Percentiles rank a stretch among this genome's conserved stretches.
These are phyloP conservation scores for Pichia terricola DNA, from an alignment of 1,139 yeast genomes.

Conservation along the genomic window DNA sequence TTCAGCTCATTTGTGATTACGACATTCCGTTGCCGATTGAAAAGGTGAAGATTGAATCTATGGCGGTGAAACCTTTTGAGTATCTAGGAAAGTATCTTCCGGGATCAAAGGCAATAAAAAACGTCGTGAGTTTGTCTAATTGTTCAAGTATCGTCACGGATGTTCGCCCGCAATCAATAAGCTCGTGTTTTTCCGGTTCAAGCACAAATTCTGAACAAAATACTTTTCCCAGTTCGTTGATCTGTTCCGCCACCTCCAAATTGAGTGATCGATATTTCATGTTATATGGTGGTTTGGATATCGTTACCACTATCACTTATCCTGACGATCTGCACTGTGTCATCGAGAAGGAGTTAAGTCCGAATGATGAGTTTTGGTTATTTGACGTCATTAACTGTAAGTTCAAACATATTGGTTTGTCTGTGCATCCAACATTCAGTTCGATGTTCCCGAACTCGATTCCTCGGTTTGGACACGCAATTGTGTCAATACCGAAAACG, in stretches of 20 bases:
- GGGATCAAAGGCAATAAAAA: conserved; percentile 28
- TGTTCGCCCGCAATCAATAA: background rate
- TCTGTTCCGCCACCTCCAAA: conserved; percentile 29
- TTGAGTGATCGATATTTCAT: conserved; percentile 32
- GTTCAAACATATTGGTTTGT: conserved; percentile 30
- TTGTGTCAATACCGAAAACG: conserved; percentile 26
- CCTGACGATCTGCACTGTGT: conserved; percentile 24
- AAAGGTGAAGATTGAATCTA: conserved; percentile 29
- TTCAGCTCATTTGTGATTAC: conserved; percentile 28
- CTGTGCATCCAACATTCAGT: conserved; percentile 32
- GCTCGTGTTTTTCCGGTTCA: background rate
- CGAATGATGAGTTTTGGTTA: conserved; percentile 34
- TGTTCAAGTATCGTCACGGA: background rate
- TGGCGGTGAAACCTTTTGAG: conserved; percentile 29
- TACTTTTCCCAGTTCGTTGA: conserved; percentile 30
- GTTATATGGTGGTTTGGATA: conserved; percentile 39
- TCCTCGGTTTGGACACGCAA: conserved; percentile 39
- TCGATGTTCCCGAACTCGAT: conserved; percentile 29
- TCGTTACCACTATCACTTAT: conserved; percentile 24
- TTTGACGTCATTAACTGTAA: conserved; percentile 30
- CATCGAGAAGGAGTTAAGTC: conserved; percentile 26
- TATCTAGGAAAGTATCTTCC: conserved; percentile 28
- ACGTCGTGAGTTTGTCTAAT: conserved; percentile 13
- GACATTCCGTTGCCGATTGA: conserved; percentile 37
- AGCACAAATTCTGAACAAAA: background rate